phyloP scores from a whole-genome alignment of 345 rosid genomes.

The Limnanthes douglasii region DNA sequence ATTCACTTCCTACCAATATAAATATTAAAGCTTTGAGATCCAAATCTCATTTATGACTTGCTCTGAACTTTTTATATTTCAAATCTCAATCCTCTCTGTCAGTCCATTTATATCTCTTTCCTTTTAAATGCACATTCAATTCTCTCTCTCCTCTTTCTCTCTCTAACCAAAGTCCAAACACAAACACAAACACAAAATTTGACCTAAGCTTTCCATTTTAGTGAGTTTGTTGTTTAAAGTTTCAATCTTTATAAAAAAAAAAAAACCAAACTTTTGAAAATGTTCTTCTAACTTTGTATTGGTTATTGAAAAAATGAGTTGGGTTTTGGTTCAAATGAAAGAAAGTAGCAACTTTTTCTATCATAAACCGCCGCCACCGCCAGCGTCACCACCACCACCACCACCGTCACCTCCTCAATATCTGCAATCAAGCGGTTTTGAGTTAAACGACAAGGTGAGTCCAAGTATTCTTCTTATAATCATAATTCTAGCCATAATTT shows the following conservation, averaged over 20 bases:
- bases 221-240: no score
- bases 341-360: conserved; percentile 17
- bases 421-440: conserved; percentile 22
- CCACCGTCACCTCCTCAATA: conserved; percentile 4
- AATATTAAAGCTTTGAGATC: background rate
- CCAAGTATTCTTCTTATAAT: conserved; percentile 70
- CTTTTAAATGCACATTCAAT: conserved; percentile 9
- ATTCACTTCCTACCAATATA: no score
- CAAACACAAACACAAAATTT: no score
- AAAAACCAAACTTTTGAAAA: conserved; percentile 13
- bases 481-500: conserved; percentile 72
- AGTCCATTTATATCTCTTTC: conserved; percentile 12
- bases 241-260: no score
- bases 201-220: conserved; percentile 11
- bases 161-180: background rate
- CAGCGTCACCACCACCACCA: conserved; percentile 15
- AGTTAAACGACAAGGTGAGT: conserved; percentile 51
- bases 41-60: conserved; percentile 8
- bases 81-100: conserved; percentile 5
- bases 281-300: conserved; percentile 1
- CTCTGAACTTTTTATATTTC: conserved; percentile 5
- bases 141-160: conserved; percentile 8
- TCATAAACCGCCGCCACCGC: conserved; percentile 12
- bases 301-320: conserved; percentile 14
- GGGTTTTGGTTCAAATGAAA: conserved; percentile 20